A percentile compares a stretch with the other conserved stretches of the same genome.
phyloP scores from a whole-genome alignment of 257 asterid species.

The Solanum bukasovii region DNA sequence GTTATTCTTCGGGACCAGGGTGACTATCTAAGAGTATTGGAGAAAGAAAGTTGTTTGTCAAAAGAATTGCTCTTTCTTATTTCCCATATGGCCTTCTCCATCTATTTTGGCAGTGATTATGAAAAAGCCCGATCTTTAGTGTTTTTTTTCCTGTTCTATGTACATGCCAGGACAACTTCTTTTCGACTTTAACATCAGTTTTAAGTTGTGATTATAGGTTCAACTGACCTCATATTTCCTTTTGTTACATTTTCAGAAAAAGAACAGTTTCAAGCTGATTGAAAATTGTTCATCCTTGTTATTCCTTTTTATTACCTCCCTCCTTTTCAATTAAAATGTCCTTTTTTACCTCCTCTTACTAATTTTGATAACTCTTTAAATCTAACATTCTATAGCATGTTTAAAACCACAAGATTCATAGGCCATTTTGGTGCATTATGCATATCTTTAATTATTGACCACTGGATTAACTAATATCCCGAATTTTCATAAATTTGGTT shows the following conservation, averaged over 20 bases:
- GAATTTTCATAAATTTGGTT: background rate
- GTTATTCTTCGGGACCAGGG: background rate
- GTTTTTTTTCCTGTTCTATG: background rate
- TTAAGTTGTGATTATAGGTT: background rate
- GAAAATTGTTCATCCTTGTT: background rate
- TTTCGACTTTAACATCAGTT: background rate
- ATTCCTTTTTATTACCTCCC: background rate
- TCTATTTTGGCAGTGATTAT: background rate
- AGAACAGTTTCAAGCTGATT: background rate
- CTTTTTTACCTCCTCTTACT: background rate
- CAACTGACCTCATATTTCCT: background rate
- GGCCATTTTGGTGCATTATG: background rate
- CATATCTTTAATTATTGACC: background rate
- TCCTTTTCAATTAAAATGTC: background rate
- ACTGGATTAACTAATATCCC: background rate
- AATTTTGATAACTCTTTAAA: background rate
- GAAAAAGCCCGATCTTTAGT: background rate
- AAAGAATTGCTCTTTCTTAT: background rate
- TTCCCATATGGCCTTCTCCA: background rate
- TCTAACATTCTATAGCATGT: background rate
- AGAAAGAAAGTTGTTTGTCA: background rate
- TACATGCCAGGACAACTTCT: background rate
- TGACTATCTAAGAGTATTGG: background rate
- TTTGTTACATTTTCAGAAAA: background rate
- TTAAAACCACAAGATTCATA: background rate